A percentile compares a stretch with the other conserved stretches of the same genome.
These are phyloP conservation scores for Basipetospora chlamydospora DNA, from an alignment of 2,329 filamentous ascomycete genomes.

Conservation along the genomic window DNA sequence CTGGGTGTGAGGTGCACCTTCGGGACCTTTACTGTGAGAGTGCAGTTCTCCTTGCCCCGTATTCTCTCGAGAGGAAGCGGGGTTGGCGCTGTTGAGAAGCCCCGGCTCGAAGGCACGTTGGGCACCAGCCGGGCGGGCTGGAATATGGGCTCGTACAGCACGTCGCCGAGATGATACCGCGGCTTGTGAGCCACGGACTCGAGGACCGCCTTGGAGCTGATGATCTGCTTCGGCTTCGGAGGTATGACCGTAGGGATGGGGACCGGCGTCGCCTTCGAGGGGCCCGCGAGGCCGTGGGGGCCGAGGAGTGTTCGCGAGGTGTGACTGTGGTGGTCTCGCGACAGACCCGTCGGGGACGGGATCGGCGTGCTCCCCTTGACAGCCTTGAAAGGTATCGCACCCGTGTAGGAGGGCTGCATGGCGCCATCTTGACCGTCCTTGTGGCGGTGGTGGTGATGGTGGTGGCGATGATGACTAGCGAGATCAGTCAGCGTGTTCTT, in stretches of 20 bases:
- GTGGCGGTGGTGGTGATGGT: constrained; percentile 44
- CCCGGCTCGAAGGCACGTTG: constrained; percentile 22
- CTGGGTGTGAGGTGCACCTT: constrained; percentile 56
- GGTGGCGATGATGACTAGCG: constrained; percentile 27
- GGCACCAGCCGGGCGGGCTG: constrained; percentile 33
- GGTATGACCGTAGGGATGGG: constrained; percentile 28
- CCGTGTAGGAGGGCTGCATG: constrained; percentile 25
- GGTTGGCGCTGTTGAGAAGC: constrained; percentile 43
- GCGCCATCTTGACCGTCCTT: constrained; percentile 30
- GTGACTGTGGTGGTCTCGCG: neutral
- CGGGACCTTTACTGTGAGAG: constrained; percentile 75
- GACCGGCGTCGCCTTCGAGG: constrained; percentile 12
- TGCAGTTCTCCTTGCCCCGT: constrained; percentile 71
- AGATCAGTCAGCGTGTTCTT: constrained; percentile 8
- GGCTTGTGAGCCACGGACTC: constrained; percentile 56
- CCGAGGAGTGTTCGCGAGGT: constrained; percentile 16
- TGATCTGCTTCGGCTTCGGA: constrained; percentile 48
- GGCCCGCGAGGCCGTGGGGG: constrained; percentile 34
- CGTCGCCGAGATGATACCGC: constrained; percentile 70
- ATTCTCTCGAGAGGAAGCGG: constrained; percentile 62
- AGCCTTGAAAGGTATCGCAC: constrained; percentile 31
- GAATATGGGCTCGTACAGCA: constrained; percentile 62
- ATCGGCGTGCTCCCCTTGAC: constrained; percentile 30
- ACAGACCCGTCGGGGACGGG: constrained; percentile 26
- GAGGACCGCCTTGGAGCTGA: constrained; percentile 57